A percentile compares a stretch with the other conserved stretches of the same genome.
These are phyloP conservation scores for Phytophthora citrophthora DNA, from an alignment of 352 stramenopile species.

Conservation along the genomic window DNA sequence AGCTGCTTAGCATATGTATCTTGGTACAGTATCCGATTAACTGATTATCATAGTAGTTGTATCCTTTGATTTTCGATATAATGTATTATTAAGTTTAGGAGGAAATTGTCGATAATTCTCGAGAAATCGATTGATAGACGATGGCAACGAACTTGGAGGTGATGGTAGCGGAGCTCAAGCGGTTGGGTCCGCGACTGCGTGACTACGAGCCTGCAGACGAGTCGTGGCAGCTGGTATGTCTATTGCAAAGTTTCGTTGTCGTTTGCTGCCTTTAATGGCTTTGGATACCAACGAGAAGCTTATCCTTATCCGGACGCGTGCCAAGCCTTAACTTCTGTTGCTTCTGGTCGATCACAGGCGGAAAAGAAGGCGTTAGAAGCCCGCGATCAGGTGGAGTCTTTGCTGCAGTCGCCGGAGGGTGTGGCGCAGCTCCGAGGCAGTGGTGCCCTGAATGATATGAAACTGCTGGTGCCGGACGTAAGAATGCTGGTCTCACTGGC, in stretches of 20 bases:
- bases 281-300: not conserved
- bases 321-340: slow-evolving; percentile 2
- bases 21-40: no score
- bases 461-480: slow-evolving; percentile 70
- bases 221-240: slow-evolving; percentile 62
- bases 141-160: slow-evolving; percentile 42
- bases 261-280: not conserved
- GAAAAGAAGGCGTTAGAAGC: slow-evolving; percentile 54
- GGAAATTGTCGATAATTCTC: not conserved
- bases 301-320: not conserved
- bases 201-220: slow-evolving; percentile 61
- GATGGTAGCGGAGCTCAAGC: slow-evolving; percentile 58
- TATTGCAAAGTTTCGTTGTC: not conserved
- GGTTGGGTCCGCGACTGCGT: slow-evolving; percentile 58
- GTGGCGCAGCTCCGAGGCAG: slow-evolving; percentile 65
- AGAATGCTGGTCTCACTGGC: not conserved
- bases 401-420: slow-evolving; percentile 61
- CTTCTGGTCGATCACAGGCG: slow-evolving; percentile 35
- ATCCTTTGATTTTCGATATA: no score
- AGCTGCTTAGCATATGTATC: no score
- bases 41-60: no score
- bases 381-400: slow-evolving; percentile 55
- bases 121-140: slow-evolving; percentile 6
- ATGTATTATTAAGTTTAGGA: no score
- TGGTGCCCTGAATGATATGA: slow-evolving; percentile 61